Conservation (phyloP, 2,329 filamentous ascomycete species). For the Fusarium chlamydosporum region DNA sequence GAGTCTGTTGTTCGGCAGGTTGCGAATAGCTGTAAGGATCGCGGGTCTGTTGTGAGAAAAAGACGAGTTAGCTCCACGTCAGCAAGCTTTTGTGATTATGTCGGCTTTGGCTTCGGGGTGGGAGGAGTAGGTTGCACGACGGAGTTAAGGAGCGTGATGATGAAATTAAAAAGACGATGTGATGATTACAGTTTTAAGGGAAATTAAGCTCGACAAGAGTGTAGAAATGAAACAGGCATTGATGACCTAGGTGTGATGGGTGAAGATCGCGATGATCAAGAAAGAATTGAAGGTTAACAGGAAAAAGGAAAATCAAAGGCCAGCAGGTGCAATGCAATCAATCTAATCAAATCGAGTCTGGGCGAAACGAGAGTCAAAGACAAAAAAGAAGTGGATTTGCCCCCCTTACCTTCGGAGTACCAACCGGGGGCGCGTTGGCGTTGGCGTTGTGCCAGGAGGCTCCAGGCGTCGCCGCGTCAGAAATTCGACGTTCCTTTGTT, state of each 20-base stretch:
- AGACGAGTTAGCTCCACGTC: conserved; percentile 50
- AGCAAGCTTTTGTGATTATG: conserved; percentile 44
- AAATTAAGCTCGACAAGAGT: conserved; percentile 28
- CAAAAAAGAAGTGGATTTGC: conserved; percentile 52
- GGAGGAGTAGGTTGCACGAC: conserved; percentile 31
- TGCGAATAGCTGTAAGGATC: conserved; percentile 66
- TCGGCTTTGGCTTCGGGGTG: conserved; percentile 30
- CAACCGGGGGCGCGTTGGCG: conserved; percentile 56
- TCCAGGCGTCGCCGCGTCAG: conserved; percentile 54
- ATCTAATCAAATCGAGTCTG: conserved; percentile 42
- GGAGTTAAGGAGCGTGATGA: conserved; percentile 41
- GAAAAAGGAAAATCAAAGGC: conserved; percentile 41
- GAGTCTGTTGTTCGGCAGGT: conserved; percentile 59
- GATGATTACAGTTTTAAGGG: conserved; percentile 26
- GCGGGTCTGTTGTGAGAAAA: conserved; percentile 58
- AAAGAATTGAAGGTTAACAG: conserved; percentile 38
- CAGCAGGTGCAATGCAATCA: conserved; percentile 38
- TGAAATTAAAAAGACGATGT: conserved; percentile 44
- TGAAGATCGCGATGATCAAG: conserved; percentile 25
- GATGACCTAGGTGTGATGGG: conserved; percentile 39
- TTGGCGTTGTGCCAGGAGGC: conserved; percentile 60
- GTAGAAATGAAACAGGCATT: conserved; percentile 45
- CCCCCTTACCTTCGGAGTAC: conserved; percentile 65
- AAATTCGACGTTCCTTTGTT: conserved; percentile 62
- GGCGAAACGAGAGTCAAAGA: conserved; percentile 46